These are phyloP conservation scores for Leccinum griseonigrum DNA, from an alignment of 1,284 basidiomycete genomes.

Conservation along the genomic window DNA sequence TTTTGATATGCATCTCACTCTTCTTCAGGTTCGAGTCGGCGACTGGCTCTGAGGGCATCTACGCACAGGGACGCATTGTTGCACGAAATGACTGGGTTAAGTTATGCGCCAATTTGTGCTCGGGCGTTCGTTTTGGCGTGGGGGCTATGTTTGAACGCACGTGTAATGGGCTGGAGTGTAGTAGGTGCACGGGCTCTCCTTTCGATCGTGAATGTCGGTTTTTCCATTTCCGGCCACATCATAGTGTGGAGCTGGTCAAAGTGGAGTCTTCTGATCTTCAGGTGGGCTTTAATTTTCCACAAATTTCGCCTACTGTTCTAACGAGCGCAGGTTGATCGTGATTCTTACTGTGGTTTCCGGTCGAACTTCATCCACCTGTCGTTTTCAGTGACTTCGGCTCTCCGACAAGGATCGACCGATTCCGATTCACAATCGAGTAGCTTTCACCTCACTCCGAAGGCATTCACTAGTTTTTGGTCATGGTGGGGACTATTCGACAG, in stretches of 20 bases:
- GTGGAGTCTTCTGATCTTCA: slow-evolving; percentile 44
- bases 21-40: slow-evolving; percentile 24
- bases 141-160: slow-evolving; percentile 85
- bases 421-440: slow-evolving; percentile 51
- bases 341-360: slow-evolving; percentile 89
- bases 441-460: slow-evolving; percentile 85
- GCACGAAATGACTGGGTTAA: slow-evolving; percentile 41
- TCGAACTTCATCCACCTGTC: slow-evolving; percentile 96
- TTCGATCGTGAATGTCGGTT: slow-evolving; percentile 81
- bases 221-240: slow-evolving; percentile 84
- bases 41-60: slow-evolving; percentile 7
- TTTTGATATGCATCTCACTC: slow-evolving; percentile 3
- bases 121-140: slow-evolving; percentile 91
- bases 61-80: slow-evolving; percentile 19
- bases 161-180: slow-evolving; percentile 71
- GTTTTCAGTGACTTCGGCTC: slow-evolving; percentile 77
- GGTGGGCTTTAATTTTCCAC: slow-evolving; percentile 37
- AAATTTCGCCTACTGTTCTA: neutral
- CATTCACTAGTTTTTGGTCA: slow-evolving; percentile 88
- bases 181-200: slow-evolving; percentile 57
- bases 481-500: slow-evolving; percentile 91
- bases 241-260: slow-evolving; percentile 70
- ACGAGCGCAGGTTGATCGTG: slow-evolving; percentile 45
- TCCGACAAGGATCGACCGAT: slow-evolving; percentile 28
- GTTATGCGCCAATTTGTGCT: slow-evolving; percentile 80